These are phyloP conservation scores for Pleurotus eryngii DNA, from an alignment of 768 basidiomycete species.

Conservation along the genomic window DNA sequence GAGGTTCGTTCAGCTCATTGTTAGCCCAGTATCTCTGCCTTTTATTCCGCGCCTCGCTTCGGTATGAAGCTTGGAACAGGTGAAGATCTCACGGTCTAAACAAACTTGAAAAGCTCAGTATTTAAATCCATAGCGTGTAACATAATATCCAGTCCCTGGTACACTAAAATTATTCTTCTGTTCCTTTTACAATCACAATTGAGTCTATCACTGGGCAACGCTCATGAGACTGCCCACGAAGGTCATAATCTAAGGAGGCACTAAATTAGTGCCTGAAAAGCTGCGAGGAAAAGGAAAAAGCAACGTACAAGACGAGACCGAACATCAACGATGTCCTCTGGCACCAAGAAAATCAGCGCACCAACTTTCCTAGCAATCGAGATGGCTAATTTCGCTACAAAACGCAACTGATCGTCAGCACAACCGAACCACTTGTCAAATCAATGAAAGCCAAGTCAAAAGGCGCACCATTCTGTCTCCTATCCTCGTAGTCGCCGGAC, in stretches of 20 bases:
- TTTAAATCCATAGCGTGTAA: neutral
- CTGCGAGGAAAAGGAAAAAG: neutral
- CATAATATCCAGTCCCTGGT: neutral
- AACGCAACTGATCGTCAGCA: conserved; percentile 8
- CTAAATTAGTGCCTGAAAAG: neutral
- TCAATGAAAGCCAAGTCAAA: no score
- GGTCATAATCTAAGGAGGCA: conserved; percentile 70
- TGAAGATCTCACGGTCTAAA: no score
- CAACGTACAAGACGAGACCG: conserved; percentile 79
- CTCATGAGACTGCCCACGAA: conserved; percentile 94
- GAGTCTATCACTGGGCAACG: conserved; percentile 39
- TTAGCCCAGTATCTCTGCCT: no score
- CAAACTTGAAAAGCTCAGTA: no score
- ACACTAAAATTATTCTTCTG: conserved; percentile 1
- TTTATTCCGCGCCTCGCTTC: no score
- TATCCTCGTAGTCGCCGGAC: conserved; percentile 75
- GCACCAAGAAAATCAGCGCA: conserved; percentile 92
- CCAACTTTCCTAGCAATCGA: conserved; percentile 99
- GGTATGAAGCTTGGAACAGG: no score
- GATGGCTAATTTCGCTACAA: conserved; percentile 89
- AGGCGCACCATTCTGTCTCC: no score
- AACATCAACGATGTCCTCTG: conserved; percentile 95
- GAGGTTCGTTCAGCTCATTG: no score
- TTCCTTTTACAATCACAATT: neutral
- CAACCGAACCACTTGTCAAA: neutral